Percentiles rank a stretch among this genome's conserved stretches.
phyloP scores from a whole-genome alignment of 2,329 filamentous ascomycete species.

The Cladosporium oxysporum region DNA sequence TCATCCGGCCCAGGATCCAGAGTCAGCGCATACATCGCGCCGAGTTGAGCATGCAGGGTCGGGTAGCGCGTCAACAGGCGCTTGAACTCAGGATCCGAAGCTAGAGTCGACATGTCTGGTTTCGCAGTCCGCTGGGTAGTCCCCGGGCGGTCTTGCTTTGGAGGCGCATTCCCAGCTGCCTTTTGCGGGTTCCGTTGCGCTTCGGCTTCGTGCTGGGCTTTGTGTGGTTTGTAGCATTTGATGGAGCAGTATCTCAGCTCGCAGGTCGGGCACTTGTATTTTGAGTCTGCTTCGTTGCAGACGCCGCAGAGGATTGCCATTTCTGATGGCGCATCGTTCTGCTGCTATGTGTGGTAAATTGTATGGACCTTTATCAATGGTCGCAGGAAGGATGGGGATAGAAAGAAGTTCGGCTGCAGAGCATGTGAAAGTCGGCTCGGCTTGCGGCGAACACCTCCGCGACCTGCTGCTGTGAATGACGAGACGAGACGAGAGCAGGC shows the following conservation, averaged over 20 bases:
- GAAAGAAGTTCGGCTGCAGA: neutral
- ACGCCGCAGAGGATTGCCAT: conserved; percentile 46
- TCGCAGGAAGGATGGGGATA: too few relatives aligned
- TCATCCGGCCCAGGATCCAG: conserved; percentile 39
- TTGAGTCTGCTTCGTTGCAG: conserved; percentile 47
- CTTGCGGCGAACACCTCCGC: conserved; percentile 28
- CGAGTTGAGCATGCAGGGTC: conserved; percentile 36
- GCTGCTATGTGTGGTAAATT: neutral
- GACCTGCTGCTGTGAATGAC: conserved; percentile 14
- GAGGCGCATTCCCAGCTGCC: conserved; percentile 5
- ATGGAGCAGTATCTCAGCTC: conserved; percentile 48
- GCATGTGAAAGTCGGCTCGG: conserved; percentile 21
- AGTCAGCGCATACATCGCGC: conserved; percentile 38
- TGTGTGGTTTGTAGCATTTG: conserved; percentile 42
- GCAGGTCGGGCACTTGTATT: conserved; percentile 55
- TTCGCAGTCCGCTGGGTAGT: conserved; percentile 30
- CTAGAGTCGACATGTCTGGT: conserved; percentile 36
- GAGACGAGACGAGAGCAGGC: conserved; percentile 5
- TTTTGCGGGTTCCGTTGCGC: neutral
- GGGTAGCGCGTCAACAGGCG: conserved; percentile 39
- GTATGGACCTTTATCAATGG: too few relatives aligned
- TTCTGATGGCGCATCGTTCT: conserved; percentile 22
- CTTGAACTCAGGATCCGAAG: conserved; percentile 36
- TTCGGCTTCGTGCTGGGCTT: conserved; percentile 33
- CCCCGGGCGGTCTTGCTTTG: conserved; percentile 26